Base-by-base conservation (phyloP, 1,284 basidiomycete species). In the Naganishia cerealis region DNA sequence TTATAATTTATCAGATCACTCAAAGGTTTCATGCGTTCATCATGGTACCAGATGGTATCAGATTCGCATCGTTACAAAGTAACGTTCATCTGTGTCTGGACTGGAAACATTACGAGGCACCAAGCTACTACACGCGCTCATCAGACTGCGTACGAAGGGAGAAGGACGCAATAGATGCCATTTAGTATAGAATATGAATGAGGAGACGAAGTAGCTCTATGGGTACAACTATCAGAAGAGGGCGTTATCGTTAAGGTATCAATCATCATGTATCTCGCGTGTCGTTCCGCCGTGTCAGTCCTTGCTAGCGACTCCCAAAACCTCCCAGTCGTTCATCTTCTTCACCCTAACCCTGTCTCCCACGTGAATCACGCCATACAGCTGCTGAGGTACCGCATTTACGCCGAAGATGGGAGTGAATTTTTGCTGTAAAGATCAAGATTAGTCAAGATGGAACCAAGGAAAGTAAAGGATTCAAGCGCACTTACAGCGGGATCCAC, bases 351-450 rank as follows among this genome's bases (percentile, higher is more conserved):
- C 46, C 16, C 53, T 15, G 43, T 70, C 68, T 1, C 68, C 68
- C 3, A 70, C 68, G 24, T 39, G 26, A 7, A 67, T 57, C 6
- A 43, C 12, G 12, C 55, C 57, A 12, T 33, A 16, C 13, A 40
- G 29, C 42, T 58, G 40, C 21, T 33, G 55, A n/a, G 68, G 65
- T 1, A 67, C 52, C n/a, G 65, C 65, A 50, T 67, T 67, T 24
- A 70, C 68, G 0, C 68, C 68, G 53, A 70, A 70, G 36, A 59
- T 62, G 8, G 68, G 68, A 21, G 58, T 65, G 36, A 50, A 70
- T 26, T 63, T 61, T 59, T 62, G 57, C 68, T 70, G 48, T 54
- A 16, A 58, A 50, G 21, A 15, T 24, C 4, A 8, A 50, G n/a
- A 24, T 4, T 13, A 5, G 46, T 50, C n/a, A 50, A 33, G n/a